Base-by-base conservation (phyloP, 805 yeast species). In the Kuraishia borneana region DNA sequence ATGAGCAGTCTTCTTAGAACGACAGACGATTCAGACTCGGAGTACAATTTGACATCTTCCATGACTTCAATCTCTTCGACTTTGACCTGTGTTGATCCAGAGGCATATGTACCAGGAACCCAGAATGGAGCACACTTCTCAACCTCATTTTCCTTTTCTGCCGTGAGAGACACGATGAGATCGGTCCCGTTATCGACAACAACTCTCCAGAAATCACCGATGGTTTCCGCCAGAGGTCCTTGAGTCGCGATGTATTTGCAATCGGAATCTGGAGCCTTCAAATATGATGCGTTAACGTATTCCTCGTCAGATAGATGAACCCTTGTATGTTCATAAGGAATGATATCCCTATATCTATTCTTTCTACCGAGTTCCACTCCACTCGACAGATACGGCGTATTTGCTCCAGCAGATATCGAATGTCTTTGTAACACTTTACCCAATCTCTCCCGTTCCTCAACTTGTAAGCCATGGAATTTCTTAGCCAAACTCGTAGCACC, bases 231-330 rank as follows among this genome's bases (percentile, higher is more conserved):
- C 39, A 83, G 54, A 2, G 98, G 98, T 2, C 96, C 98, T 53
- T 89, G 96, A 1, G 94, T 71, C 1, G 95, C 96, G 45, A 88
- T 83, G 48, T 79, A 82, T 27, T 68, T 65, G 26, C 56, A 39
- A 4, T 46, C 33, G 28, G 67, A 45, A 43, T 57, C 36, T 50
- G 62, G 38, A 48, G 65, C 47, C 44, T 63, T 38, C 31, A 83
- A 55, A 56, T 83, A 81, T 18, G 88, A 83, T 1, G 97, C 98
- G 56, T 88, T 88, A 46, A 88, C 84, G 53, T 88, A 88, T 51
- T 78, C 83, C 36, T 60, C 36, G 31, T 48, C 53, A 19, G 45
- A 33, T 31, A 83, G 58, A 39, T 70, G 71, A 9, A 89, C 96
- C 38, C 96, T 63, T 3, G 94, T 71, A 47, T 83, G 89, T 49